A percentile compares a stretch with the other conserved stretches of the same genome.
These are phyloP conservation scores for Calonectria henricotiae DNA, from an alignment of 2,329 filamentous ascomycete genomes.

Conservation along the genomic window DNA sequence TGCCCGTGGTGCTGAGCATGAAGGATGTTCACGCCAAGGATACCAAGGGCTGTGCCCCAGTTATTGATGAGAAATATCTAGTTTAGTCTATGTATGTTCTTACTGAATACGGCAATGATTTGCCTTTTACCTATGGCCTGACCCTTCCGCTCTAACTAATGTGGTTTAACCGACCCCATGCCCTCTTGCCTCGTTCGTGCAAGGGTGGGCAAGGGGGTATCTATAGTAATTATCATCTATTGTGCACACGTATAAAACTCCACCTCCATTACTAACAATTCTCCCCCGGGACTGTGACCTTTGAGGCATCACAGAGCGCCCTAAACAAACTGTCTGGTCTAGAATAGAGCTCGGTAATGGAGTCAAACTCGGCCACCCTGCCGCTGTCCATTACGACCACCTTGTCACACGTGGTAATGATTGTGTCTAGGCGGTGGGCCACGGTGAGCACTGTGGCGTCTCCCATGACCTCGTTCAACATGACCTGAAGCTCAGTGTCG, in stretches of 20 bases:
- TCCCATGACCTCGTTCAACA: slow-evolving; percentile 5
- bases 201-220: not conserved
- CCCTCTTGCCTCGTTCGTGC: not conserved
- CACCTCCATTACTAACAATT: not conserved
- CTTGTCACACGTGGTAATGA: slow-evolving; percentile 6
- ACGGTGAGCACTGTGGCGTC: slow-evolving; percentile 11
- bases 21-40: slow-evolving; percentile 7
- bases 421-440: not conserved
- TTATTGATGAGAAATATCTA: not conserved
- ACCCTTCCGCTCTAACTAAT: not conserved
- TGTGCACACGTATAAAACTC: not conserved
- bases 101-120: not conserved
- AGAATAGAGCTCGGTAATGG: not conserved
- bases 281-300: not conserved
- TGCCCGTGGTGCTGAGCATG: not conserved
- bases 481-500: slow-evolving; percentile 3
- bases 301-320: slow-evolving; percentile 9
- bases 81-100: not conserved
- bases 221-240: not conserved
- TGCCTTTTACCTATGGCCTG: slow-evolving; percentile 8
- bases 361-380: slow-evolving; percentile 2
- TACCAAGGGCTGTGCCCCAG: not conserved
- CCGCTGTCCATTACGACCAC: slow-evolving; percentile 12
- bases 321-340: slow-evolving; percentile 5
- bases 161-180: not conserved